These are phyloP conservation scores for Rhizopogon vinicolor DNA, from an alignment of 768 basidiomycete genomes.

Conservation along the genomic window DNA sequence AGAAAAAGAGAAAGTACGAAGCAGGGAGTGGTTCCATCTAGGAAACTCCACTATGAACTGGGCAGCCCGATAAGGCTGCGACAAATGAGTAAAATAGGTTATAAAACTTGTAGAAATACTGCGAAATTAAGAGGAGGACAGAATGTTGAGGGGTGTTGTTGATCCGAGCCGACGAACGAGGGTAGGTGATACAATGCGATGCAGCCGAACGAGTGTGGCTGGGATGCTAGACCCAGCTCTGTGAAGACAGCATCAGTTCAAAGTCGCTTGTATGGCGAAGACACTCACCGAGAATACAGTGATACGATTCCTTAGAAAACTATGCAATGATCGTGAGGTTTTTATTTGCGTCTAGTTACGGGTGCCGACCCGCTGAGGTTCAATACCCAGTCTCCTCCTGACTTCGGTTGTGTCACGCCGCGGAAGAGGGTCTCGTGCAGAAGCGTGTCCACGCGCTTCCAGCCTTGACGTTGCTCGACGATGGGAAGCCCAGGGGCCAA, in stretches of 20 bases:
- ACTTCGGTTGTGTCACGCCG: constrained; percentile 37
- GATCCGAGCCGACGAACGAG: neutral
- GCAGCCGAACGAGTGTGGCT: neutral
- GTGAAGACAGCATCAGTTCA: neutral
- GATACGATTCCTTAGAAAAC: neutral
- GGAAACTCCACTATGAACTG: neutral
- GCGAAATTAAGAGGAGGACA: neutral
- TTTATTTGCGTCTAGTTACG: neutral
- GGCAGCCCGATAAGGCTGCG: neutral
- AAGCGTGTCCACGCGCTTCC: constrained; percentile 53
- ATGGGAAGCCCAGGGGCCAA: constrained; percentile 37
- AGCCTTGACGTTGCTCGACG: constrained; percentile 40
- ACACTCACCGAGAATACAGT: neutral
- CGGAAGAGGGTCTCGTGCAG: constrained; percentile 48
- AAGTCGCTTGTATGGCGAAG: neutral
- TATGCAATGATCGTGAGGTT: neutral
- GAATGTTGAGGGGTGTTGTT: neutral
- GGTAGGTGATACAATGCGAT: neutral
- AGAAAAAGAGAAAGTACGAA: neutral
- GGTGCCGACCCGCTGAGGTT: constrained; percentile 15
- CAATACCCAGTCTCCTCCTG: constrained; percentile 30
- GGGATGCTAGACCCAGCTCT: neutral
- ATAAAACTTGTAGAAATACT: neutral
- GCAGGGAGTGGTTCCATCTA: neutral
- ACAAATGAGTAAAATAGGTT: neutral